Conservation (phyloP, 164 flowering plant species). For the Berberis vulgaris region DNA sequence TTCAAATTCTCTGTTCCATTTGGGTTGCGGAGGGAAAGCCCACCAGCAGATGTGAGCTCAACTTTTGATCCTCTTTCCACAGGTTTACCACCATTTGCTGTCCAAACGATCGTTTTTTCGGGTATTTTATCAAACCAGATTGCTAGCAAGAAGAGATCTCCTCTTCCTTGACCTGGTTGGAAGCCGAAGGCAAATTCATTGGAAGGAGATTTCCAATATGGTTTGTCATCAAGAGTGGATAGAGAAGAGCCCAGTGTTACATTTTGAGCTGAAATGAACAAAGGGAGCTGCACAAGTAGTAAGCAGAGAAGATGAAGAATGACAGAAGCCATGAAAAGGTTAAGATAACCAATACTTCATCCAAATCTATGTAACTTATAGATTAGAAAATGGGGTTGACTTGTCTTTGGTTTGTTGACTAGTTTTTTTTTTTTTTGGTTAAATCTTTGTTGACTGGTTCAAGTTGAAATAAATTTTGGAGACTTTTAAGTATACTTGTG, state of each 20-base stretch:
- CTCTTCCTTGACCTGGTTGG: slow-evolving; percentile 1
- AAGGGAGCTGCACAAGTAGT: not conserved
- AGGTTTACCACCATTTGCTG: slow-evolving; percentile 18
- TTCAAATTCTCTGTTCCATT: slow-evolving; percentile 18
- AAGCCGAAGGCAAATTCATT: slow-evolving; percentile 30
- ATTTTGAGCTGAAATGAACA: slow-evolving; percentile 7
- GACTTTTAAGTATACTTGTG: too few species aligned
- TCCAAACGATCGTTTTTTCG: slow-evolving; percentile 31
- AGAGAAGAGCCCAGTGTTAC: slow-evolving; percentile 10
- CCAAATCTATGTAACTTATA: too few species aligned
- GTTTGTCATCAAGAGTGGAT: slow-evolving; percentile 3
- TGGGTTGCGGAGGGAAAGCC: slow-evolving; percentile 17
- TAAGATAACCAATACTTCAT: not conserved
- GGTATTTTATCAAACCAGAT: slow-evolving; percentile 31
- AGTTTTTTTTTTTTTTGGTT: too few species aligned
- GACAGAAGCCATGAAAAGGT: slow-evolving; percentile 4
- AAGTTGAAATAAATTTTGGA: too few species aligned
- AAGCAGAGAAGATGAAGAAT: not conserved
- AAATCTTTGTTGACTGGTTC: too few species aligned
- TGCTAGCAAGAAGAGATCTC: slow-evolving; percentile 19
- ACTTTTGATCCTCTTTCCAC: slow-evolving; percentile 26
- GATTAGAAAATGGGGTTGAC: too few species aligned
- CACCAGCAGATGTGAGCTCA: slow-evolving; percentile 18
- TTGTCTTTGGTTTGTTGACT: too few species aligned
- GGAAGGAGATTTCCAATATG: slow-evolving; percentile 23